These are phyloP conservation scores for Tuber calosporum DNA, from an alignment of 495 filamentous ascomycete species.

Conservation along the genomic window DNA sequence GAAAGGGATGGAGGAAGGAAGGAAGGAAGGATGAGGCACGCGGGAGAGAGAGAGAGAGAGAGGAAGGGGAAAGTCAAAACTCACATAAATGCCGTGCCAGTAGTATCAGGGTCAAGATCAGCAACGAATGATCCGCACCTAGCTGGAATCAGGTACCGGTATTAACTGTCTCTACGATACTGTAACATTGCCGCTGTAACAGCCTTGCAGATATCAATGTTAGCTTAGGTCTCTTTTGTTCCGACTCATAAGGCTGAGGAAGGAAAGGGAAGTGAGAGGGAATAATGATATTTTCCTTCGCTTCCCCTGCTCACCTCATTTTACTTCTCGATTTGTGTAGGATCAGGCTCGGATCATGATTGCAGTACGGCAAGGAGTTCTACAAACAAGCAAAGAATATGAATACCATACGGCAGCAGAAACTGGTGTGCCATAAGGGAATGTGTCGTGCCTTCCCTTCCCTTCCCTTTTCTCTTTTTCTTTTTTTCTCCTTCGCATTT, in stretches of 20 bases:
- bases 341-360: background rate
- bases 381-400: background rate
- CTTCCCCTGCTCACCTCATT: background rate
- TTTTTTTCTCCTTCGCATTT: background rate
- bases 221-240: background rate
- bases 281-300: background rate
- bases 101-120: background rate
- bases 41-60: constrained; percentile 11
- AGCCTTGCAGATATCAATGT: background rate
- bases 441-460: background rate
- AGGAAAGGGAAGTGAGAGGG: background rate
- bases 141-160: background rate
- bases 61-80: background rate
- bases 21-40: constrained; percentile 21
- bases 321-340: background rate
- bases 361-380: background rate
- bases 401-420: background rate
- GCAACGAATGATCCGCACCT: background rate
- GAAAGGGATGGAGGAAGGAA: background rate
- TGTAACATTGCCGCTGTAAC: background rate
- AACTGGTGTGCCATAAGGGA: too few species aligned
- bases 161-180: background rate
- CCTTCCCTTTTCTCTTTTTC: too few species aligned
- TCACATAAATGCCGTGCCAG: background rate
- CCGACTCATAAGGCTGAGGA: background rate